Conservation (phyloP, 2,329 filamentous ascomycete species). For the Tolypocladium guangdongense region DNA sequence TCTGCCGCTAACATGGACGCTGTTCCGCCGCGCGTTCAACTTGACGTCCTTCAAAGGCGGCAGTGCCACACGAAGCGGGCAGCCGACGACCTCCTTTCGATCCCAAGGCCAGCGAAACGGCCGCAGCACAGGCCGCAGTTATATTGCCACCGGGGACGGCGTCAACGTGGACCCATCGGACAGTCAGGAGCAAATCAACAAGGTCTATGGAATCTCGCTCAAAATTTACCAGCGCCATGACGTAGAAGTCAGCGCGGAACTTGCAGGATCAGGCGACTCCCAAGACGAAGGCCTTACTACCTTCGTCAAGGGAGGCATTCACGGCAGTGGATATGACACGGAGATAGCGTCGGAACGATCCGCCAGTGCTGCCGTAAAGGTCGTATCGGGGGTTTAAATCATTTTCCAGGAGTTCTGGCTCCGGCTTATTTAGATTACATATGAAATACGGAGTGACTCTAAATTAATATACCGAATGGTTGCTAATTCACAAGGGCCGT, state of each 20-base stretch:
- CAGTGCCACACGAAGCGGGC: constrained; percentile 2
- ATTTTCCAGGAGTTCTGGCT: background rate
- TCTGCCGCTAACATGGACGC: constrained; percentile 31
- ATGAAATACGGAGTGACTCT: background rate
- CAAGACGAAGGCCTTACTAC: constrained; percentile 3
- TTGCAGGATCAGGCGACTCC: background rate
- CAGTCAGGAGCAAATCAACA: constrained; percentile 27
- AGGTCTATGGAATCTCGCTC: constrained; percentile 18
- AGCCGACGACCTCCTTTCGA: background rate
- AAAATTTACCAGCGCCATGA: constrained; percentile 28
- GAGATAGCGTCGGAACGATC: constrained; percentile 2
- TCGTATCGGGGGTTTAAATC: background rate
- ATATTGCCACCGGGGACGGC: background rate
- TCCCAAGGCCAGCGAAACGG: constrained; percentile 12
- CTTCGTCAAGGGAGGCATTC: constrained; percentile 2
- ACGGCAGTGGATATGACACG: background rate
- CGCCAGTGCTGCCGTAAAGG: background rate
- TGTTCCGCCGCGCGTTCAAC: constrained; percentile 26
- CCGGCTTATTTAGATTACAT: background rate
- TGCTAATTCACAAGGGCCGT: background rate
- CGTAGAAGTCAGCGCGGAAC: constrained; percentile 14
- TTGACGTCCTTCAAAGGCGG: constrained; percentile 13
- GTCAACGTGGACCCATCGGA: constrained; percentile 14
- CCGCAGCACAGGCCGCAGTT: background rate
- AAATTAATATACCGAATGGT: background rate